Base-by-base conservation (phyloP, 495 filamentous ascomycete species). In the Neurospora africana region DNA sequence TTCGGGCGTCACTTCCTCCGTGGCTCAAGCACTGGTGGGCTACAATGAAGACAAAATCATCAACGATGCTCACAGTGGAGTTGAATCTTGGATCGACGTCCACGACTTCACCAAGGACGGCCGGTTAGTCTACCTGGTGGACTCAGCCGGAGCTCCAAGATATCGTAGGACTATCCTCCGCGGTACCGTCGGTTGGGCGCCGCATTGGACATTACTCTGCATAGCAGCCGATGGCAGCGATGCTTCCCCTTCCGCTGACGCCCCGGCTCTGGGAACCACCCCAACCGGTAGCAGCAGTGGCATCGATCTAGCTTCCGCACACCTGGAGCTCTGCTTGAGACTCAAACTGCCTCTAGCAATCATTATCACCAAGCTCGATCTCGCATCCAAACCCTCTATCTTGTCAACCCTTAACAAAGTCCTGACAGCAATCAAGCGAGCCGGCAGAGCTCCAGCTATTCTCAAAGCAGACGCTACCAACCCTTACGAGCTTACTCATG, bases 51-150 rank as follows among this genome's bases (percentile, higher is more conserved):
- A 81, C n/a, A 81, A 87, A 39, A 88, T 98, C 58, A 84, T 98
- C 81, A 98, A 97, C 76, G 98, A 95, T 79, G 89, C 91, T 1
- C 89, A 91, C 70, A 90, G 89, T 23, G 93, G 97, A 82, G 89
- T 97, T 69, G 91, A 94, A 53, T 93, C 91, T 39, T 99, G 95
- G 95, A 91, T 92, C 74, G 95, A 98, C 79, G 94, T 98, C 67
- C 95, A 99, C 79, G 84, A 85, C 69, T 85, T 89, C n/a, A 88
- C 93, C 3, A 87, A 87, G 35, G 83, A 84, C 27, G 92, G 92
- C 21, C 90, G 96, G 68, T 81, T 99, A 6, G 92, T 94, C 13
- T 92, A 97, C 72, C 79, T 98, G 13, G 91, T 93, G 0, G 95
- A 99, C 78, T 94, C 95, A 40, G 94, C 95, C 3, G 95, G 95